Percentiles rank a stretch among this genome's conserved stretches.
Conservation (phyloP, 2,329 filamentous ascomycete species). For the Scedosporium boydii region DNA sequence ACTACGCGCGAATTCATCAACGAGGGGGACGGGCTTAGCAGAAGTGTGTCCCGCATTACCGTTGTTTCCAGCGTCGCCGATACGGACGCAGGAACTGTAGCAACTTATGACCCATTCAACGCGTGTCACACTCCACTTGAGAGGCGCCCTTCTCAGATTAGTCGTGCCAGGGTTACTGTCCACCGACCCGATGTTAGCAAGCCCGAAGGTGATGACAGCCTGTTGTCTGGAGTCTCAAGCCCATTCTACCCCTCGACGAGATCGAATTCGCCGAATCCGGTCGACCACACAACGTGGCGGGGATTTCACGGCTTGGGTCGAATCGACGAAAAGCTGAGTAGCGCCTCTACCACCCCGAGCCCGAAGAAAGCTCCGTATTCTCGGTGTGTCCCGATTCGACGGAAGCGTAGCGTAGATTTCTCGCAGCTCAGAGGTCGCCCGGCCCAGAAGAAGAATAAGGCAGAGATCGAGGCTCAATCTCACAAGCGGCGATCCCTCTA, state of each 20-base stretch:
- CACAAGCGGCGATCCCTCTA: background rate
- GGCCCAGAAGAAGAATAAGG: background rate
- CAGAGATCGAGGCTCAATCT: background rate
- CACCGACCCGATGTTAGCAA: slow-evolving; percentile 35
- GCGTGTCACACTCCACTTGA: slow-evolving; percentile 46
- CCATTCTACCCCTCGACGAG: background rate
- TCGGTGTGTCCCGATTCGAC: slow-evolving; percentile 32
- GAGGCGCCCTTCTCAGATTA: slow-evolving; percentile 34
- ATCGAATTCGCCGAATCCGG: background rate
- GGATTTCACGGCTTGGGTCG: background rate
- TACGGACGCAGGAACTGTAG: slow-evolving; percentile 35
- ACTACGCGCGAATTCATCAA: slow-evolving; percentile 52
- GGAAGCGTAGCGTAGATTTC: slow-evolving; percentile 47
- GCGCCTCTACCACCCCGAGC: slow-evolving; percentile 23
- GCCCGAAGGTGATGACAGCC: slow-evolving; percentile 8
- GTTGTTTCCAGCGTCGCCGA: slow-evolving; percentile 55
- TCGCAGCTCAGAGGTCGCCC: slow-evolving; percentile 21
- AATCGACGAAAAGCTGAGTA: slow-evolving; percentile 33
- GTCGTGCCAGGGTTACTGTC: slow-evolving; percentile 59
- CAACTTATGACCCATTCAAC: slow-evolving; percentile 79
- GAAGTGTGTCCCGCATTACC: slow-evolving; percentile 52
- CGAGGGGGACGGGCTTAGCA: slow-evolving; percentile 35
- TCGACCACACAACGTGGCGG: background rate
- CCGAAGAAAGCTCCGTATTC: slow-evolving; percentile 30
- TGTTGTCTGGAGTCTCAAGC: background rate